Conservation (phyloP, 2,329 filamentous ascomycete genomes). For the Colletotrichum sojae region DNA sequence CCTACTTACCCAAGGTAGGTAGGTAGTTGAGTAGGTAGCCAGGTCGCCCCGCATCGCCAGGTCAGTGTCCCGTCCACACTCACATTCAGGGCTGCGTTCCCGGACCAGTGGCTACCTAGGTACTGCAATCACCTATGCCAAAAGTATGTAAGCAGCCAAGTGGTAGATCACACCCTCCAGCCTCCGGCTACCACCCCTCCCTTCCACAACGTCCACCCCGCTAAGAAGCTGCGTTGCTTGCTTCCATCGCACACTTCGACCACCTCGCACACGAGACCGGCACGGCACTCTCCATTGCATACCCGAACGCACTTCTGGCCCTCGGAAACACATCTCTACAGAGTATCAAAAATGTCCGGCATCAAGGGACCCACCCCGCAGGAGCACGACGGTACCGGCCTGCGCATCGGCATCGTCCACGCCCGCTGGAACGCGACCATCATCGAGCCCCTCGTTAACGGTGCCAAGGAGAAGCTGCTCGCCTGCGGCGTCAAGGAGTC, state of each 20-base stretch:
- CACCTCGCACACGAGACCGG: conserved; percentile 1
- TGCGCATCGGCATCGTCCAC: conserved; percentile 95
- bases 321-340: neutral
- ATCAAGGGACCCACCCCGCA: conserved; percentile 71
- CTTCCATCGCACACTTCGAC: neutral
- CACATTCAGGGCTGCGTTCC: conserved; percentile 18
- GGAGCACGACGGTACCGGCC: conserved; percentile 75
- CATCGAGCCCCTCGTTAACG: conserved; percentile 87
- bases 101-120: conserved; percentile 9
- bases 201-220: conserved; percentile 23
- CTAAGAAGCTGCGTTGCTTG: conserved; percentile 1
- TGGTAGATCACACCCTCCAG: neutral
- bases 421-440: conserved; percentile 94
- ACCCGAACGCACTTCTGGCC: neutral
- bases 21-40: neutral
- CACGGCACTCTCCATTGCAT: neutral
- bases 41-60: conserved; percentile 39
- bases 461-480: conserved; percentile 83
- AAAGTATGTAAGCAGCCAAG: conserved; percentile 15
- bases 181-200: conserved; percentile 10
- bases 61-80: conserved; percentile 7
- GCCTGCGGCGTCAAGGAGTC: conserved; percentile 85
- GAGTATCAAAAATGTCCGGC: conserved; percentile 55
- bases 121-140: conserved; percentile 4
- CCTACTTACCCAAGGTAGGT: too few species aligned